Base-by-base conservation (phyloP, 768 basidiomycete genomes). In the Agrocybe pediades region DNA sequence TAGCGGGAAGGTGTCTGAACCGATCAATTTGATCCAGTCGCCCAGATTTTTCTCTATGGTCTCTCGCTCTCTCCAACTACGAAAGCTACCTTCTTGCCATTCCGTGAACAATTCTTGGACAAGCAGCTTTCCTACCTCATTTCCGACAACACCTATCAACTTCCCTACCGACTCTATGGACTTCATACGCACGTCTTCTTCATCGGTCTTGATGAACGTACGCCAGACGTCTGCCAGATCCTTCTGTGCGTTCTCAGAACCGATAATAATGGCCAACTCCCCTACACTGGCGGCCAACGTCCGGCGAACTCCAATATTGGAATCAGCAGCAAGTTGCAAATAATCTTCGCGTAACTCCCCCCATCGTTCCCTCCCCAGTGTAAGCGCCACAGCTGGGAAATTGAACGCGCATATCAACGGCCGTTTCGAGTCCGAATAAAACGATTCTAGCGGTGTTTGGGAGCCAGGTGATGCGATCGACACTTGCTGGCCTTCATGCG, bases 201-300 rank as follows among this genome's bases (percentile, higher is more conserved):
- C 84, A 16, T 80, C 74, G 45, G 70, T 73, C 33, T 72, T 69
- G 55, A 88, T 72, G 26, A 75, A 76, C 27, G 82, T 80, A 73
- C 79, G 80, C 85, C 87, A 95, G 40, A 94, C 78, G 2, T 76
- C 76, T 47, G 95, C 62, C 40, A 98, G 73, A 66, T 95, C 92
- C 39, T 68, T 67, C 44, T 75, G 73, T 1, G 92, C 79, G 56
- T 88, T 75, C 27, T 86, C 83, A 25, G 79, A 74, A 0, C 92
- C 92, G 30, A 98, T 80, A 50, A 98, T 87, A 63, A 85, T 86
- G 19, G 94, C 94, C 43, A 98, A 71, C 68, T 95, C 94, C 46
- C 95, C 95, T 13, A 96, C 65, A 52, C 91, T 91, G 1, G 96
- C 93, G 2, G 94, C 91, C 41, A 96, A 77, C 13, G 92, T 91